Evolutionary conservation across 345 rosid genomes (phyloP), one percentile per base, ranked within the genome.

Genomic region (Cardamine resedifolia): DNA sequence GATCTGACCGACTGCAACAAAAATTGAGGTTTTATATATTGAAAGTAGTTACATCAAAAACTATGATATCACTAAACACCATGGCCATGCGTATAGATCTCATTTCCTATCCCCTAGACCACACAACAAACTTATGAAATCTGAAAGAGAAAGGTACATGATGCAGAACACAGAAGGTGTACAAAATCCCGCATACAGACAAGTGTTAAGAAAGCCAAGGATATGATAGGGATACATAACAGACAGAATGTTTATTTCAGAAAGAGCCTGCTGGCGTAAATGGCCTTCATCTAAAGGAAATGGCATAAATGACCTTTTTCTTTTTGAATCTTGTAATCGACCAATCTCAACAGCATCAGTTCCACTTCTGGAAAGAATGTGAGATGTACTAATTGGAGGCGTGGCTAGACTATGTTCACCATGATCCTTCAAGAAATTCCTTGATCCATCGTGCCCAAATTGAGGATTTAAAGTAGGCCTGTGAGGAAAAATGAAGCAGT

Each of bases 311-410:
- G 80, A 83, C 78, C 80, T 85, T 73, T 70, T 79, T 63, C 87
- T 83, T 80, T 77, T 83, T 56, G 78, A 78, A 36, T 91, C 93
- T 58, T 83, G 92, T 45, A 66, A 74, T 79, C 81, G 83, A 60
- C 81, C 78, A 80, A 85, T 63, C 77, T 78, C 92, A 31, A 84
- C 80, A 59, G 79, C 60, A 72, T 79, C 82, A 70, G 77, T 79
- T 71, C 88, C 96, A 63, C 74, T 81, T 64, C 79, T 84, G 27
- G 90, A 80, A 74, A 83, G 91, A 83, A 64, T 71, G 74, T 84
- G 82, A 74, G 95, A 83, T 45, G 83, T 63, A 39, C 68, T 69
- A 39, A 81, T 71, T 79, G 86, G 78, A 66, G 87, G 76, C 62
- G 74, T 71, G 26, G 66, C 58, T 67, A 48, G 78, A 73, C 68